Base-by-base conservation (phyloP, 2,329 filamentous ascomycete genomes). In the Alternaria alternata region DNA sequence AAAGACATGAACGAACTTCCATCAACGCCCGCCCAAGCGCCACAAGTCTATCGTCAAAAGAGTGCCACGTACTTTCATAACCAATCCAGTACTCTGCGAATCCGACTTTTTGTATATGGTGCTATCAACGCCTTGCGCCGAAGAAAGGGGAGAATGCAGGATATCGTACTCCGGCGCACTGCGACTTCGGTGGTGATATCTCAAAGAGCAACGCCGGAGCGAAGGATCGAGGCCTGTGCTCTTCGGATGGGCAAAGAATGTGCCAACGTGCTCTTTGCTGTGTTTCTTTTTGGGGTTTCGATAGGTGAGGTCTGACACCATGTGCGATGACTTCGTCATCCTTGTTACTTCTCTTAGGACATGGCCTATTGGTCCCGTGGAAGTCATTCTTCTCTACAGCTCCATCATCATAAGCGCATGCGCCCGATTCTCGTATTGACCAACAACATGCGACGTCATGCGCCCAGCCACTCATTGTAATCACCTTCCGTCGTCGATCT, bases 401-500 rank as follows among this genome's bases (percentile, higher is more conserved):
- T 24, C 24, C 32, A 51, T 5, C n/a, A 14, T 26, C 41, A n/a
- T 42, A 41, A 51, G 39, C 46, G 16, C 46, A 36, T 34, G 16
- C 46, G 38, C 8, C 7, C n/a, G 20, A 26, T 39, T 5, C 24
- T 7, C 2, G 8, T 12, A 7, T 30, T 28, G 8, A n/a, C 22
- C 1, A 4, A 38, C 14, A 24, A 46, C 42, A 24, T 24, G 41
- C 1, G 7, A 12, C 14, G 14, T 9, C n/a, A 63, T 49, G 36
- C 42, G 43, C 42, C 24, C 41, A 51, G 30, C 52, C 53, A 36
- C 47, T 57, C 41, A 36, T 34, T 43, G 49, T 20, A 63, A 70
- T 75, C 68, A 78, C 69, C 75, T 74, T 53, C 67, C 68, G 54
- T 65, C 48, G 12, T 60, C 60, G 12, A 52, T 63, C 55, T 78